A percentile compares a stretch with the other conserved stretches of the same genome.
These are phyloP conservation scores for Mortierella sp. DNA, from an alignment of 371 early-diverging fungal genomes.

Conservation along the genomic window DNA sequence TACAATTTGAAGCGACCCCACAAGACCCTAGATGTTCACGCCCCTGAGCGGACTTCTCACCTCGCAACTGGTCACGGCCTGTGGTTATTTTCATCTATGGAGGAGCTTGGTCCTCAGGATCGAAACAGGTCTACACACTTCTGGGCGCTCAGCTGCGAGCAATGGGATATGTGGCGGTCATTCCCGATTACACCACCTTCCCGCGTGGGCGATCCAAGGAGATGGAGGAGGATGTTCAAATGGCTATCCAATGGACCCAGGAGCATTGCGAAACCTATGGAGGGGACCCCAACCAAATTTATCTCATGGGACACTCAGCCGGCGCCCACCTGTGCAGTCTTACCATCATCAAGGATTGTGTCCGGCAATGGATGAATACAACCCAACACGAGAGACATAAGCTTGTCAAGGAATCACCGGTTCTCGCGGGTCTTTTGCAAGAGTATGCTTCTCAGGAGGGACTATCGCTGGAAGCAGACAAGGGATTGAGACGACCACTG, in stretches of 20 bases:
- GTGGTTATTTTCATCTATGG: slow-evolving; percentile 72
- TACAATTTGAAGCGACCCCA: slow-evolving; percentile 19
- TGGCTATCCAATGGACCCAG: slow-evolving; percentile 70
- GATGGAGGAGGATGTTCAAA: slow-evolving; percentile 74
- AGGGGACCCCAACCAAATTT: slow-evolving; percentile 28
- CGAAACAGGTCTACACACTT: slow-evolving; percentile 67
- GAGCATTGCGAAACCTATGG: slow-evolving; percentile 52
- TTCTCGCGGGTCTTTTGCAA: slow-evolving; percentile 3
- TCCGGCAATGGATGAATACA: neutral
- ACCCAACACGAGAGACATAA: neutral
- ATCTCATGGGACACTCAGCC: slow-evolving; percentile 33
- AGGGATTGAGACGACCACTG: neutral
- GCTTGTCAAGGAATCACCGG: neutral
- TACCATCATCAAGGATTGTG: slow-evolving; percentile 24
- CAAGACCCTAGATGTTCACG: slow-evolving; percentile 23
- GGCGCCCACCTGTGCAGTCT: slow-evolving; percentile 26
- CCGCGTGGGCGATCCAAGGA: slow-evolving; percentile 68
- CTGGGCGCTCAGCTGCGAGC: slow-evolving; percentile 71
- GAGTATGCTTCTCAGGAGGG: neutral
- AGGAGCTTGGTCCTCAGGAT: slow-evolving; percentile 73
- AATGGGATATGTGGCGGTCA: slow-evolving; percentile 75
- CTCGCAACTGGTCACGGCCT: slow-evolving; percentile 48
- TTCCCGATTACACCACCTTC: slow-evolving; percentile 79
- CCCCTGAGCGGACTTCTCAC: neutral
- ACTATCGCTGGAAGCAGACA: neutral